Conservation (phyloP, 2,329 filamentous ascomycete species). For the Arthrobotrys megalospora region DNA sequence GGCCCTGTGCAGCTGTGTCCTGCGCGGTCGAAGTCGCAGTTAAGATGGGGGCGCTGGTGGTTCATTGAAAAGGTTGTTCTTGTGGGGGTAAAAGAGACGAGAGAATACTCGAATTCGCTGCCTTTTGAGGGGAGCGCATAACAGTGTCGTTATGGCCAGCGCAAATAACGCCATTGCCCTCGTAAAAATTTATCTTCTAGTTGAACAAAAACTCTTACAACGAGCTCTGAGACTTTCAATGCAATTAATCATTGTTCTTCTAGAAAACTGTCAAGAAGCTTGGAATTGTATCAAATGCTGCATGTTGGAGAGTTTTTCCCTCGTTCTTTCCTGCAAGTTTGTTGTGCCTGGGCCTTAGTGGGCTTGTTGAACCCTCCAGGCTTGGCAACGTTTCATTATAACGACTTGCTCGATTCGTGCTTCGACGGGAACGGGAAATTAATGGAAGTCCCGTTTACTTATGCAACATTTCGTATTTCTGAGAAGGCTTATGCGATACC, state of each 20-base stretch:
- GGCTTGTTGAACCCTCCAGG: not conserved
- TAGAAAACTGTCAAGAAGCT: constrained; percentile 22
- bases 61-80: not conserved
- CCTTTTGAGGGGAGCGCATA: constrained; percentile 22
- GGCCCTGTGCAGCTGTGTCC: not conserved
- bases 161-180: constrained; percentile 51
- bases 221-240: constrained; percentile 19
- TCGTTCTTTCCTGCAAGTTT: not conserved
- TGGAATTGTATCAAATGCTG: constrained; percentile 19
- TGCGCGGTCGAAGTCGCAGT: not conserved
- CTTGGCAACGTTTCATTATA: constrained; percentile 55
- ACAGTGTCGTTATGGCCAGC: constrained; percentile 31
- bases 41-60: not conserved
- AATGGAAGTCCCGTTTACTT: constrained; percentile 2
- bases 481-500: constrained; percentile 38
- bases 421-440: constrained; percentile 55
- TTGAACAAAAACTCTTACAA: constrained; percentile 3
- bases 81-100: constrained; percentile 23
- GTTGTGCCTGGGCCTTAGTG: not conserved
- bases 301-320: not conserved
- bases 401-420: constrained; percentile 30
- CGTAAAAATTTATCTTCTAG: constrained; percentile 14
- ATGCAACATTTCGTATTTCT: constrained; percentile 19
- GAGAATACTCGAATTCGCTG: constrained; percentile 27
- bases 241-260: not conserved